Evolutionary conservation across 805 yeast species (phyloP).

Genomic region (Yamadazyma tumulicola): DNA sequence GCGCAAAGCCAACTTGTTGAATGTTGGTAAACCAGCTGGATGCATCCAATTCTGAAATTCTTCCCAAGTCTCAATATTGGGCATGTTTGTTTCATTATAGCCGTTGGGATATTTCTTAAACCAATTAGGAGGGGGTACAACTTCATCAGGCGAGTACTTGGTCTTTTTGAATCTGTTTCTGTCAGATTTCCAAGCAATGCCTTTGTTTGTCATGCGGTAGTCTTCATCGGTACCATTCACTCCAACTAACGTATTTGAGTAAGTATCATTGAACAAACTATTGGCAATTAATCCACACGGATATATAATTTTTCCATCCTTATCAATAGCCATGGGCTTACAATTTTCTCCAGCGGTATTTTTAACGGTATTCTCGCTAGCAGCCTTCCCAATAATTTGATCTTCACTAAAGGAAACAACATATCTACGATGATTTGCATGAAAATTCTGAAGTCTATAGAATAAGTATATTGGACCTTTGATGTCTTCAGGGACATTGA

Average conservation of each 20-base stretch:
- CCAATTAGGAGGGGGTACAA: conserved; percentile 47
- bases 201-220: conserved; percentile 34
- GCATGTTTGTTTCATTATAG: conserved; percentile 40
- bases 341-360: conserved; percentile 45
- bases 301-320: conserved; percentile 52
- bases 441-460: conserved; percentile 38
- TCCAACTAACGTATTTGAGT: conserved; percentile 24
- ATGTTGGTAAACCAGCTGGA: conserved; percentile 39
- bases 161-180: conserved; percentile 40
- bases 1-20: conserved; percentile 52
- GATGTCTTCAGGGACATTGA: conserved; percentile 29
- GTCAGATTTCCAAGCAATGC: conserved; percentile 41
- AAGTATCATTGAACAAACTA: conserved; percentile 75
- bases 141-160: conserved; percentile 31
- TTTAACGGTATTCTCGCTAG: conserved; percentile 30
- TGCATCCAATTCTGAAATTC: conserved; percentile 48
- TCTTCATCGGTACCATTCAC: conserved; percentile 34
- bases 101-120: conserved; percentile 40
- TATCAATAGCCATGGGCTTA: conserved; percentile 35
- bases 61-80: conserved; percentile 41
- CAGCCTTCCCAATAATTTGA: conserved; percentile 39
- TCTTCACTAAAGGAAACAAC: conserved; percentile 43
- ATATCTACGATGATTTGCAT: conserved; percentile 43
- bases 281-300: conserved; percentile 88
- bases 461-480: conserved; percentile 40